Base-by-base conservation (phyloP, 164 flowering plant species). In the Euptelea pleiosperma region DNA sequence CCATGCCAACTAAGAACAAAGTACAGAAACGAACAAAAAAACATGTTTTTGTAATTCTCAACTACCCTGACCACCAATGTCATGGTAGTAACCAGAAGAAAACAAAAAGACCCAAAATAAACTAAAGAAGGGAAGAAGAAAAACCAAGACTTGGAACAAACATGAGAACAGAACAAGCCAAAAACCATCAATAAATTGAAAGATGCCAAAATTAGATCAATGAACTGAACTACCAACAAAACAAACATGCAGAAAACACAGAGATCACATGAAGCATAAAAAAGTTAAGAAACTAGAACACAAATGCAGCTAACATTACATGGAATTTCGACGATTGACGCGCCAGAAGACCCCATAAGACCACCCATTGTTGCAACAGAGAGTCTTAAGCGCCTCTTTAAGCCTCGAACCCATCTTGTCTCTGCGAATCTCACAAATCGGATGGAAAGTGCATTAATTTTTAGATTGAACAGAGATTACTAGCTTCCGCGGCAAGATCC, bases 291-390 rank as follows among this genome's bases (percentile, higher is more conserved):
- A 40, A 19, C 12, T 16, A 44, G 22, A 26, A 4, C 6, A 14
- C 1, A 65, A 52, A 60, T 28, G 54, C 11, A 31, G 63, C 36
- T 24, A 36, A 61, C n/a, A 73, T 75, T 73, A 91, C 97, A 83
- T 75, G 61, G 81, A 67, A 66, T 83, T 84, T 54, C 53, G 58
- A 26, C 63, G 73, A 76, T 84, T 69, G 70, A 76, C 78, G 35
- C 85, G 65, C 95, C 97, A 91, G 50, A 86, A 74, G 65, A 79
- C 76, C 2, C 79, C 95, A 72, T 81, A 91, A 65, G 80, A 74
- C 95, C 95, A 91, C 14, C 89, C 86, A 75, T 78, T 40, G 63
- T 67, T 65, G 70, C 73, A 71, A 40, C 89, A 87, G 40, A 91
- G 76, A 46, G 41, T 67, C 74, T 76, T 73, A 6, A 91, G 75